Base-by-base conservation (phyloP, 2,329 filamentous ascomycete species). In the Pseudopyricularia javanii region DNA sequence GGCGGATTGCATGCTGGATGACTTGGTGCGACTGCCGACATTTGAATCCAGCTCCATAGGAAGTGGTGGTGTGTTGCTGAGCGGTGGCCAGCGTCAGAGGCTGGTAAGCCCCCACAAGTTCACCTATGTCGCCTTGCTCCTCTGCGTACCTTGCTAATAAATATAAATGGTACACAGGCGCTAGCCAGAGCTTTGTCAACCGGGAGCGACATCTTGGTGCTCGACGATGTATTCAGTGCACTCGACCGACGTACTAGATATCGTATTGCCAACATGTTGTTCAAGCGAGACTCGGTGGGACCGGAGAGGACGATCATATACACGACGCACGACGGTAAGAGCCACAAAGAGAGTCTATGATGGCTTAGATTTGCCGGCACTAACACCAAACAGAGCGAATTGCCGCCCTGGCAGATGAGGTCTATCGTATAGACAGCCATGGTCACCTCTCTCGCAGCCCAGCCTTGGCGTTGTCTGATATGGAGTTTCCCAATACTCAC, bases 321-420 rank as follows among this genome's bases (percentile, higher is more conserved):
- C 4, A 7, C n/a, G 5, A 35, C 48, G 30, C 32, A 35, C n/a
- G 11, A 65, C 62, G 0, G 59, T 62, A 14, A 17, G 48, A 20
- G 3, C 9, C 17, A 2, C 5, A 4, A 7, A 40, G 22, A 20
- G 17, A 4, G 71, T 0, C 58, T 72, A 15, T 71, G 67, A 30
- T 30, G 28, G 28, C 28, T 30, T 30, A 4, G 56, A 73, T 68
- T 0, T 67, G 73, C 55, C 66, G 65, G 2, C 59, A 71, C 17
- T 58, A 62, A 4, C 65, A 68, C 53, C 57, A 76, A 1, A 68
- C 70, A 0, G 68, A 75, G 47, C 69, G 74, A 33, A 70, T 79
- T 7, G 68, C 79, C 37, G 72, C 69, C 0, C 66, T 80, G 0
- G 67, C 66, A 0, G 33, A 57, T 0, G 61, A 67, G 3, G 71